These are phyloP conservation scores for Colletotrichum cuscutae DNA, from an alignment of 2,329 filamentous ascomycete species.

Conservation along the genomic window DNA sequence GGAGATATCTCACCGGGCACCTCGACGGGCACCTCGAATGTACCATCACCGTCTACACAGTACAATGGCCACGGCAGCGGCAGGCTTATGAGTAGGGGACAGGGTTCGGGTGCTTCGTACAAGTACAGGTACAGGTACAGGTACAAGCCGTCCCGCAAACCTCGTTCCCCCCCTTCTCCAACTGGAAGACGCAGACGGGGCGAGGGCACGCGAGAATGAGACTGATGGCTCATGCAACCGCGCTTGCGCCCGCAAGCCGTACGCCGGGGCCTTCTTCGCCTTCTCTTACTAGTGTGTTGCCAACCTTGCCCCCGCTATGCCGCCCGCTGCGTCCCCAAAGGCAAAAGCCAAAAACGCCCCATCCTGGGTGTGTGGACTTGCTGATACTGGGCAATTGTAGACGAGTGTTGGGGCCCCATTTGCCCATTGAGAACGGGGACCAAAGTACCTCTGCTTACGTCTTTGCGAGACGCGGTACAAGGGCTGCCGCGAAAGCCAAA, in stretches of 20 bases:
- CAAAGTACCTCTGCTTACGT: conserved; percentile 1
- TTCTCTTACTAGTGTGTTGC: conserved; percentile 21
- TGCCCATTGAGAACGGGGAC: background rate
- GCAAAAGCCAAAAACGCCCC: conserved; percentile 32
- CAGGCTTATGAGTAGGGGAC: background rate
- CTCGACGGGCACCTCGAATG: background rate
- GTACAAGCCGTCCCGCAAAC: background rate
- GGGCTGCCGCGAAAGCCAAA: background rate
- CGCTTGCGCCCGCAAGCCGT: conserved; percentile 26
- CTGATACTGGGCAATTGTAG: conserved; percentile 17
- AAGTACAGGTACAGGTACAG: background rate
- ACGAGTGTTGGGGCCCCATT: background rate
- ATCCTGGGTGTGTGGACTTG: conserved; percentile 11
- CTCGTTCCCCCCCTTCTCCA: background rate
- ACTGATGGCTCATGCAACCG: conserved; percentile 30
- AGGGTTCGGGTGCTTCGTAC: background rate
- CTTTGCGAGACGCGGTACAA: background rate
- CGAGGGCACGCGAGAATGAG: conserved; percentile 23
- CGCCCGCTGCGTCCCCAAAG: conserved; percentile 31
- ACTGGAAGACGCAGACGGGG: background rate
- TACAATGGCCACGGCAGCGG: background rate
- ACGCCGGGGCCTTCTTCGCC: conserved; percentile 20
- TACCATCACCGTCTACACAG: too few relatives aligned
- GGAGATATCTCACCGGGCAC: background rate
- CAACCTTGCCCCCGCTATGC: conserved; percentile 31